Evolutionary conservation across 2,329 filamentous ascomycete species (phyloP).

Genomic region (Diaporthe longicolla): DNA sequence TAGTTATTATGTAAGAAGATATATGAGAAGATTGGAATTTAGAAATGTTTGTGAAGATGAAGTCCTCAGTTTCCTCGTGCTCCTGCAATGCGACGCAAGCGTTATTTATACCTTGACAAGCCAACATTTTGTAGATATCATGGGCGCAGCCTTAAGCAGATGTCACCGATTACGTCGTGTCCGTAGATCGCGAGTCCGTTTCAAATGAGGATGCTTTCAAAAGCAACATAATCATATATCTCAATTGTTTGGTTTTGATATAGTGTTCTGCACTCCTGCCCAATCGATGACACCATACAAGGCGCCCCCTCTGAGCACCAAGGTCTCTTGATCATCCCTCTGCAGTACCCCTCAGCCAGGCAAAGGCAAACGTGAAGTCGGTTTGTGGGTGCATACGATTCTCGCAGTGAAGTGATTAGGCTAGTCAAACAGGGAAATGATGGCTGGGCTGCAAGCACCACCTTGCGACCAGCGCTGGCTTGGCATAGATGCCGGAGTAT

Average conservation of each 20-base stretch:
- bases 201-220: background rate
- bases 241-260: background rate
- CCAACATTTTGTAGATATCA: background rate
- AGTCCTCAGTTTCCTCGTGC: accelerated
- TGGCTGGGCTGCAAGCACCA: background rate
- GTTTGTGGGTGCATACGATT: background rate
- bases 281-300: background rate
- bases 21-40: background rate
- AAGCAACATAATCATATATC: background rate
- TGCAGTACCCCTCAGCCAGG: background rate
- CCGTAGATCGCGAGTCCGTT: background rate
- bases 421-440: background rate
- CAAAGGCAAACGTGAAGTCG: background rate
- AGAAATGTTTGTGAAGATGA: background rate
- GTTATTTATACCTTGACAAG: background rate
- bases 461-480: background rate
- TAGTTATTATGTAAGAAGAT: background rate
- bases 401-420: background rate
- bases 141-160: background rate
- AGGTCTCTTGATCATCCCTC: background rate
- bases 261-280: slow-evolving; percentile 22
- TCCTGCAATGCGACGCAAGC: background rate
- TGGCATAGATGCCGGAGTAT: slow-evolving; percentile 21
- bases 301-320: background rate
- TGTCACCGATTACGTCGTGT: slow-evolving; percentile 3